Percentiles rank a stretch among this genome's conserved stretches.
Conservation (phyloP, 768 basidiomycete genomes). For the Dacryopinax primogenitus region DNA sequence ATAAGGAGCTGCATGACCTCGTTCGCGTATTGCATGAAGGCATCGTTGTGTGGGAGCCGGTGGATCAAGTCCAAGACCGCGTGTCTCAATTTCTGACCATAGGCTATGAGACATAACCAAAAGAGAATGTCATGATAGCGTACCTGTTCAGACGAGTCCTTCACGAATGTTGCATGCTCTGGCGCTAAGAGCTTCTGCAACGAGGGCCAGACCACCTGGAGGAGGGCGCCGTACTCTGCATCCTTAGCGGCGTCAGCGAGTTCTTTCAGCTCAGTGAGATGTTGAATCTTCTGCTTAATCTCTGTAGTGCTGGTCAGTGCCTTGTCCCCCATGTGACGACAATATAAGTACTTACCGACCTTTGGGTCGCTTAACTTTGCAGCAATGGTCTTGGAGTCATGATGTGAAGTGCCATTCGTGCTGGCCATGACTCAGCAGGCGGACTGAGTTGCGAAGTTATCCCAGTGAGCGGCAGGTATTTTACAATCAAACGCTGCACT, state of each 20-base stretch:
- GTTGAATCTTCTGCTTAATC: neutral
- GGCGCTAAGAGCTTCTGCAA: conserved; percentile 5
- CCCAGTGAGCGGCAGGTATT: neutral
- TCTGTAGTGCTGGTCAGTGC: neutral
- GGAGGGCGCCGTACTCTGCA: neutral
- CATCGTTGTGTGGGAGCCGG: conserved; percentile 70
- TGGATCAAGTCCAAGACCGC: conserved; percentile 80
- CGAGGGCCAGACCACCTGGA: neutral
- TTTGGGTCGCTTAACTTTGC: neutral
- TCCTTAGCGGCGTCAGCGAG: neutral
- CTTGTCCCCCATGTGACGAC: too few species aligned
- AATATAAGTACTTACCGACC: conserved; percentile 4
- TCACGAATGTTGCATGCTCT: conserved; percentile 43
- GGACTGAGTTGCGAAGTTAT: neutral
- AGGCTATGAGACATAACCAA: conserved; percentile 13
- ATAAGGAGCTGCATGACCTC: conserved; percentile 70
- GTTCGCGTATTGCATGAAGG: conserved; percentile 52
- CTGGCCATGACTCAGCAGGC: neutral
- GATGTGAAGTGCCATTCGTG: neutral
- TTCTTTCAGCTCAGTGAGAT: neutral
- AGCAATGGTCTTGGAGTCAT: conserved; percentile 2
- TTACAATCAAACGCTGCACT: neutral
- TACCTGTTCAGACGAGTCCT: conserved; percentile 28
- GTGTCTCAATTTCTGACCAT: conserved; percentile 78
- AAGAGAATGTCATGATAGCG: conserved; percentile 34